These are phyloP conservation scores for Ocimum tenuiflorum DNA, from an alignment of 257 asterid species.

Conservation along the genomic window DNA sequence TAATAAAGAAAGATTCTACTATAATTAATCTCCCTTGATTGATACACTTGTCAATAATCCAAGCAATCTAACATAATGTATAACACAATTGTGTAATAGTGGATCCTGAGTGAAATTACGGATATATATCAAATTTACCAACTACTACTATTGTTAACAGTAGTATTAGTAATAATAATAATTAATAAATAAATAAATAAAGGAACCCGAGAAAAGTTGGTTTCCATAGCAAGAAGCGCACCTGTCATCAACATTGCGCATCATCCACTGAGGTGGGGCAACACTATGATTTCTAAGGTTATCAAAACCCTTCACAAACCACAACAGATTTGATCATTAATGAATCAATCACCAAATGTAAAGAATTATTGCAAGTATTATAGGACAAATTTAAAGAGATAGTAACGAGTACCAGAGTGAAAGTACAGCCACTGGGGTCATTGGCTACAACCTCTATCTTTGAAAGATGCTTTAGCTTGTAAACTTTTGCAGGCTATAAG, in stretches of 20 bases:
- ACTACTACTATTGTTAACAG: background rate
- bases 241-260: slow-evolving; percentile 98
- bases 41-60: too few relatives aligned
- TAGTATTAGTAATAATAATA: background rate
- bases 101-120: too few relatives aligned
- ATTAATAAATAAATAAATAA: background rate
- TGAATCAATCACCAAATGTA: slow-evolving; percentile 6
- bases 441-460: slow-evolving; percentile 83
- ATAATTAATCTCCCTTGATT: too few relatives aligned
- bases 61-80: too few relatives aligned
- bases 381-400: slow-evolving; percentile 3
- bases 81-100: too few relatives aligned
- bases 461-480: slow-evolving; percentile 94
- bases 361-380: background rate
- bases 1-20: too few relatives aligned
- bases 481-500: slow-evolving; percentile 71
- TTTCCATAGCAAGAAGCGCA: slow-evolving; percentile 19
- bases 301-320: slow-evolving; percentile 73
- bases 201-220: background rate
- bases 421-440: slow-evolving; percentile 99
- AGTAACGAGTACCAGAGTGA: slow-evolving; percentile 52
- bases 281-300: slow-evolving; percentile 91
- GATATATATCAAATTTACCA: background rate
- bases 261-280: slow-evolving; percentile 98
- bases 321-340: slow-evolving; percentile 16